Conservation (phyloP, 306 rosid species). For the Rosa multiflora region DNA sequence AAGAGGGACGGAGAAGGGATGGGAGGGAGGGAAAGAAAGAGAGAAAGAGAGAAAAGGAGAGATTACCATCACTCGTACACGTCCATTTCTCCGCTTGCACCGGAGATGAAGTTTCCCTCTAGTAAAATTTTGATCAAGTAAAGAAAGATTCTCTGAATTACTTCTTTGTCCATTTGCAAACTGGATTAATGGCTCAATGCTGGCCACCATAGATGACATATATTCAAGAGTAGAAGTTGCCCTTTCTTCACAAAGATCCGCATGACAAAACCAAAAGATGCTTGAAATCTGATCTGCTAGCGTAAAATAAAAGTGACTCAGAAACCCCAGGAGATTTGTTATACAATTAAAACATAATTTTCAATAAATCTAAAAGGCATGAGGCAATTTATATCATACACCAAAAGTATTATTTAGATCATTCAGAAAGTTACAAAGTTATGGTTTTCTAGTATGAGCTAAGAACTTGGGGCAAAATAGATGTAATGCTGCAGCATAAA, state of each 20-base stretch:
- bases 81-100: conserved; percentile 91
- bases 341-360: conserved; percentile 5
- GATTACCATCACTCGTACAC: conserved; percentile 78
- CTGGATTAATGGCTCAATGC: conserved; percentile 56
- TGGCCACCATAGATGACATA: conserved; percentile 81
- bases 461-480: background rate
- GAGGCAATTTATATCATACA: background rate
- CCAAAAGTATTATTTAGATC: background rate
- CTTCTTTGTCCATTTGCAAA: conserved; percentile 42
- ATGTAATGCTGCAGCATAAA: background rate
- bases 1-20: background rate
- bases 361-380: conserved; percentile 7
- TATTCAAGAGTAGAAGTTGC: conserved; percentile 63
- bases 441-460: background rate
- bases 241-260: conserved; percentile 85
- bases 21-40: background rate
- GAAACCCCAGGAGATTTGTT: background rate
- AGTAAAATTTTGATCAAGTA: conserved; percentile 42
- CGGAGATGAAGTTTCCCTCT: conserved; percentile 74
- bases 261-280: conserved; percentile 71
- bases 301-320: conserved; percentile 21
- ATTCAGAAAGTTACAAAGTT: background rate
- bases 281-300: conserved; percentile 73
- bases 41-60: conserved; percentile 23
- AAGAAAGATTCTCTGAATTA: conserved; percentile 33